These are phyloP conservation scores for Macrophomina phaseolina DNA, from an alignment of 2,329 filamentous ascomycete genomes.

Conservation along the genomic window DNA sequence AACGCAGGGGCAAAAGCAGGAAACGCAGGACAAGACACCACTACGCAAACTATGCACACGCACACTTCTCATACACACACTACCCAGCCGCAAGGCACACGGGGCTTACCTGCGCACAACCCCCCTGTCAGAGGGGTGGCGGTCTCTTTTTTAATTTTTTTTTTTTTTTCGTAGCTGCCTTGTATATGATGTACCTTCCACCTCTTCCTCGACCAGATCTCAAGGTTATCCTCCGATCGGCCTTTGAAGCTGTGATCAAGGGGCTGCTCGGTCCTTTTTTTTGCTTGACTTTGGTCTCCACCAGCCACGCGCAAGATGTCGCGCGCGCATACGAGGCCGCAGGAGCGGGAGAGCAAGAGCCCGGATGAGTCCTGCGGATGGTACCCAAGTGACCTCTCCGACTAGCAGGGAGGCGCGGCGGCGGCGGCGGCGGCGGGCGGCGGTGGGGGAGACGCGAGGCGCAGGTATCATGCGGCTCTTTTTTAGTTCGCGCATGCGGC, in stretches of 20 bases:
- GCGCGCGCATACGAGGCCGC: neutral
- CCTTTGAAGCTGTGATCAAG: too few species aligned
- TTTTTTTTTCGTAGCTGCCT: neutral
- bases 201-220: neutral
- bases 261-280: neutral
- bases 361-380: neutral
- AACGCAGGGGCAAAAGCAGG: neutral
- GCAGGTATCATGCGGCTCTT: slow-evolving; percentile 16
- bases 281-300: neutral
- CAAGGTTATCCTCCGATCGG: too few species aligned
- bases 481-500: neutral
- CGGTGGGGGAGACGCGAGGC: too few species aligned
- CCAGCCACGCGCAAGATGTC: neutral
- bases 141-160: neutral
- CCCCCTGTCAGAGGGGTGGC: neutral
- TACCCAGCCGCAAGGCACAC: neutral
- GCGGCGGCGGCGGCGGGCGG: too few species aligned
- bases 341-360: neutral
- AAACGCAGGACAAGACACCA: neutral
- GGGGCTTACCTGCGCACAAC: neutral
- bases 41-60: neutral
- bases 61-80: neutral
- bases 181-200: neutral
- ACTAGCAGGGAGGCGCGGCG: too few species aligned
- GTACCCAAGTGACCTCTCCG: slow-evolving; percentile 12